A percentile compares a stretch with the other conserved stretches of the same genome.
These are phyloP conservation scores for Colletotrichum costaricense DNA, from an alignment of 2,329 filamentous ascomycete species.

Conservation along the genomic window DNA sequence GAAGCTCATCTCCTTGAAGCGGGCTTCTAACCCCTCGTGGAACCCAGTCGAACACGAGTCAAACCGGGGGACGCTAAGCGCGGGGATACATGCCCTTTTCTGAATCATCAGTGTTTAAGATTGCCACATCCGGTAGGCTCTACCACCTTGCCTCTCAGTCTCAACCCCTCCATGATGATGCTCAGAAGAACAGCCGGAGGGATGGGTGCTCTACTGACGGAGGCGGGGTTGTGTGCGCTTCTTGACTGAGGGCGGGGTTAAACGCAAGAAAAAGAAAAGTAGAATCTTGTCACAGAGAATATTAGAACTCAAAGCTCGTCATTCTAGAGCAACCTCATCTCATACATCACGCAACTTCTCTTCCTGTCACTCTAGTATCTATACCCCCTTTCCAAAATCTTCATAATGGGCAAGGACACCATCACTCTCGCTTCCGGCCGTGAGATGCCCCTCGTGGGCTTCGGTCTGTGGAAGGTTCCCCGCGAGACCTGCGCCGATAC, in stretches of 20 bases:
- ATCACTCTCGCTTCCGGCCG: slow-evolving; percentile 58
- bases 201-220: neutral
- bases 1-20: slow-evolving; percentile 3
- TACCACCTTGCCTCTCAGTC: neutral
- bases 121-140: neutral
- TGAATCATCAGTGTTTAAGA: neutral
- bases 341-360: neutral
- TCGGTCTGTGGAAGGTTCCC: slow-evolving; percentile 78
- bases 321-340: neutral
- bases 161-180: slow-evolving; percentile 17
- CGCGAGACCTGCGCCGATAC: slow-evolving; percentile 56
- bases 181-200: neutral
- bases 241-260: neutral
- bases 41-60: slow-evolving; percentile 27
- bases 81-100: slow-evolving; percentile 27
- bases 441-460: slow-evolving; percentile 70
- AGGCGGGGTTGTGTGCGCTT: neutral
- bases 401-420: slow-evolving; percentile 44
- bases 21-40: slow-evolving; percentile 1
- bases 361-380: neutral
- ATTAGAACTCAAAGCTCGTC: neutral
- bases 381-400: neutral
- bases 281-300: neutral
- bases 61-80: slow-evolving; percentile 20
- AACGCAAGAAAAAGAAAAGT: neutral